Conservation (phyloP, 176 grass and related monocot species). For the Hordeum vulgare region MorexV3_pseudomolecules_assembly NC_058518.1:423220841-423221340, state of each 20-base stretch:
- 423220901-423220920: conserved; percentile 86
- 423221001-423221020: conserved; percentile 83
- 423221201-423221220: background rate
- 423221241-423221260: background rate
- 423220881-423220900: conserved; percentile 93
- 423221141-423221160: background rate
- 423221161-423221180: background rate
- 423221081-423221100: conserved; percentile 78
- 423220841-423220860: conserved; percentile 68
- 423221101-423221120: conserved; percentile 43
- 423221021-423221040: conserved; percentile 81
- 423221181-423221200: background rate
- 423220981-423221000: conserved; percentile 62
- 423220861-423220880: conserved; percentile 52
- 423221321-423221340: background rate
- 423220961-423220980: conserved; percentile 68
- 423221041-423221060: conserved; percentile 47
- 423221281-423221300: conserved; percentile 2
- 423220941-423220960: conserved; percentile 45
- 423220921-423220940: conserved; percentile 69
- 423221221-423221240: background rate
- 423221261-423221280: background rate
- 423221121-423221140: conserved; percentile 9
- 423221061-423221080: conserved; percentile 81
- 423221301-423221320: background rate